Evolutionary conservation across 2,329 filamentous ascomycete species (phyloP).

Genomic region (Periconia macrospinosa): DNA sequence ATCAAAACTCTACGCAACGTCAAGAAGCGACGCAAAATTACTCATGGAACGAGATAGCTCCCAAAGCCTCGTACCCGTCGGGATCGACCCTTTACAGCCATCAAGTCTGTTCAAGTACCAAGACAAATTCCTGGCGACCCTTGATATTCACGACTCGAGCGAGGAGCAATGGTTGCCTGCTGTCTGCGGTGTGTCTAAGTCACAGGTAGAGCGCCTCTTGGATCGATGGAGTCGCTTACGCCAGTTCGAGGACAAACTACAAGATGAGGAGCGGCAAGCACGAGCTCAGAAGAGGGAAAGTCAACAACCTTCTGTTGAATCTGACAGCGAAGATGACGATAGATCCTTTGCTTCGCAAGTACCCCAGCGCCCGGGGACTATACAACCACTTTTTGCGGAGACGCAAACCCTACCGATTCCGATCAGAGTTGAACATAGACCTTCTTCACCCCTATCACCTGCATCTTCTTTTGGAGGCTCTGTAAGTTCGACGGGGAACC

Average conservation of each 20-base stretch:
- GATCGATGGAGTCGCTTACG: slow-evolving; percentile 37
- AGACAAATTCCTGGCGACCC: slow-evolving; percentile 24
- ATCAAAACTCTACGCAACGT: slow-evolving; percentile 18
- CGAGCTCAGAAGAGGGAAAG: slow-evolving; percentile 26
- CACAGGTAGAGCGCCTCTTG: slow-evolving; percentile 30
- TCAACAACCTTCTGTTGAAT: slow-evolving; percentile 38
- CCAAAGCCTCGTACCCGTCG: slow-evolving; percentile 21
- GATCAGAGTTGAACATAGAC: slow-evolving; percentile 18
- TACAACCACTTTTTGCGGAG: slow-evolving; percentile 36
- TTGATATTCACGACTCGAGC: slow-evolving; percentile 21
- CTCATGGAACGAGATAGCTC: slow-evolving; percentile 36
- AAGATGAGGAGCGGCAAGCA: slow-evolving; percentile 23
- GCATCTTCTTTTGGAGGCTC: slow-evolving; percentile 24
- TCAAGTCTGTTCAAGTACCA: slow-evolving; percentile 32
- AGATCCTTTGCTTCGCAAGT: slow-evolving; percentile 7
- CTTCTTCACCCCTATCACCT: slow-evolving; percentile 28
- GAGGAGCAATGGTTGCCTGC: slow-evolving; percentile 26
- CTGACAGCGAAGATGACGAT: slow-evolving; percentile 36
- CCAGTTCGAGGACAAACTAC: slow-evolving; percentile 31
- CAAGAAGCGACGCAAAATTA: slow-evolving; percentile 16
- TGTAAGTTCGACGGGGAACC: slow-evolving; percentile 22
- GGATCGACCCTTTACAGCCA: slow-evolving; percentile 16
- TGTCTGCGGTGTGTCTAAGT: slow-evolving; percentile 25
- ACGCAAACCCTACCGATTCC: slow-evolving; percentile 22
- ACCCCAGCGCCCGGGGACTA: slow-evolving; percentile 18